Base-by-base conservation (phyloP, 2,329 filamentous ascomycete genomes). In the Trichoderma koningiopsis region DNA sequence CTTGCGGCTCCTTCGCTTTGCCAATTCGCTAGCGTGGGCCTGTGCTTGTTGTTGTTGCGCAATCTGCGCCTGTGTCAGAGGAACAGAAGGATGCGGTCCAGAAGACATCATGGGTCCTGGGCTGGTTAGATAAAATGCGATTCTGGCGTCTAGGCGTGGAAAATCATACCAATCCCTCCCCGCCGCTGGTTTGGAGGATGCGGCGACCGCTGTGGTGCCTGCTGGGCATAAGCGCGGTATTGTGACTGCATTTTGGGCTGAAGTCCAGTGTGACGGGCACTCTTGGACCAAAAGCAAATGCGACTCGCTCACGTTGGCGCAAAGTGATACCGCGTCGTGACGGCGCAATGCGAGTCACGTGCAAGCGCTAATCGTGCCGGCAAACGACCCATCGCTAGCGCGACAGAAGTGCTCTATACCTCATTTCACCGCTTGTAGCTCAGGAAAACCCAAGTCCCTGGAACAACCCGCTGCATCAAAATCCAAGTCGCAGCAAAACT, bases 1-100 rank as follows among this genome's bases (percentile, higher is more conserved):
- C 81, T 95, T 96, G 77, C 90, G 89, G 77, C 92, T 93, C 74
- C 93, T 89, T 71, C 94, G 89, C 79, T 94, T 93, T 57, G 91
- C 89, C 72, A 88, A 85, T 78, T 92, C 90, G 73, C 84, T 86
- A 56, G 88, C 87, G 72, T 81, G 83, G 29, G 82, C 83, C 70
- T 84, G 82, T 47, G 81, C 80, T 71, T 85, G 84, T 72, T 87
- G 85, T 71, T 87, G 84, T 72, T 82, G 80, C 37, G 78, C 80
- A 70, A 86, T 80, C 74, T 88, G 85, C n/a, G 84, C 83, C 72
- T 84, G 84, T 59, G 85, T 87, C 71, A 87, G 77, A 49, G 84
- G 83, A 53, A 84, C 81, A 47, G 82, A 81, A 63, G 82, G 83
- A 73, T 87, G 85, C 70, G 84, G 83, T 56, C 83, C 83, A 58